Base-by-base conservation (phyloP, 2,329 filamentous ascomycete species). In the Arthrobotrys pseudoclavata region DNA sequence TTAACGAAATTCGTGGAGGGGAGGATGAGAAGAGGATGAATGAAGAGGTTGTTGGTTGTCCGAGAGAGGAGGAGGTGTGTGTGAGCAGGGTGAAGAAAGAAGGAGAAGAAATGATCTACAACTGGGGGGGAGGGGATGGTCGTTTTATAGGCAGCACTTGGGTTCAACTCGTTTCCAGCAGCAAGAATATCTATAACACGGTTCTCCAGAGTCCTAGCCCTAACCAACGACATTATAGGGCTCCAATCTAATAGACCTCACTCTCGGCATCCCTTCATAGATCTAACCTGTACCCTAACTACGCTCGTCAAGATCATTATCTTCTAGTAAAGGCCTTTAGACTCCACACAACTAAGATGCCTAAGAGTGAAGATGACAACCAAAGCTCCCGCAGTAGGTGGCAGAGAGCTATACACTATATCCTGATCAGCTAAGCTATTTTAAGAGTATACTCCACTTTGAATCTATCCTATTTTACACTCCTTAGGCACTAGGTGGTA, bases 1-100 rank as follows among this genome's bases (percentile, higher is more conserved):
- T 76, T 70, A 76, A 76, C 72, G 72, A 76, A 55, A 76, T 66
- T 76, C 12, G 61, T 69, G 50, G 12, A 18, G 20, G 24, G 57
- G 50, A 24, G 15, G 47, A 22, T n/a, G 34, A 45, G 37, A 48
- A 3, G n/a, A 47, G 18, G 52, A 45, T 60, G 50, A 60, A 22
- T 42, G 63, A 68, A 26, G 61, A 47, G 3, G 48, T 18, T 50
- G 29, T 34, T 26, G 64, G 26, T 26, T 26, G 13, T 60, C 53
- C 40, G 57, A 48, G 22, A 48, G 66, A 69, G 53, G 52, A 53
- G 47, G 34, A 60, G 34, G 20, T 45, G 18, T 53, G 57, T 64
- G 40, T 45, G 55, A 66, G 62, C 47, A 52, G 62, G 47, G 62
- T 47, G 45, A 70, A 50, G 34, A 52, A 22, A 42, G 67, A 48